These are phyloP conservation scores for Stachybotrys elegans DNA, from an alignment of 2,329 filamentous ascomycete species.

Conservation along the genomic window DNA sequence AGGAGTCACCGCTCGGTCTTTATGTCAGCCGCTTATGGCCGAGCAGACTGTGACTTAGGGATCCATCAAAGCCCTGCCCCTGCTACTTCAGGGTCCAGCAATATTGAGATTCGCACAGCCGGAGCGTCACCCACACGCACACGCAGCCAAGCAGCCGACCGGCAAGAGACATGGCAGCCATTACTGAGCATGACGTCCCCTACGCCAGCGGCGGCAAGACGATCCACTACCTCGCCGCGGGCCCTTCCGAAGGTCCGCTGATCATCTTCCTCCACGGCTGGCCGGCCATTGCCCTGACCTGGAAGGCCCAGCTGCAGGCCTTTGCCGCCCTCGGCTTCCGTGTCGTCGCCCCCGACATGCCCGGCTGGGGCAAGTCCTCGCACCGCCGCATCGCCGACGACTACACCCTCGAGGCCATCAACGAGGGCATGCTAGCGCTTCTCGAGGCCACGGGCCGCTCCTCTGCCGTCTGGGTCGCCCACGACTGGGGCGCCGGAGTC, in stretches of 20 bases:
- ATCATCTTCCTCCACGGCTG: slow-evolving; percentile 31
- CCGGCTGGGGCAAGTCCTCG: slow-evolving; percentile 24
- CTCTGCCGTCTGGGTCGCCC: slow-evolving; percentile 38
- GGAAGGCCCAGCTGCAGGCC: slow-evolving; percentile 19
- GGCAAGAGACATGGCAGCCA: not conserved
- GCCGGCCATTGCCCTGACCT: slow-evolving; percentile 25
- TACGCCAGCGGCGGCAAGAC: slow-evolving; percentile 16
- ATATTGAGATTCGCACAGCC: not conserved
- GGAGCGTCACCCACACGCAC: not conserved
- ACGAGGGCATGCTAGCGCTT: slow-evolving; percentile 22
- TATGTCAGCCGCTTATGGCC: no score
- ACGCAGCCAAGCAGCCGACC: not conserved
- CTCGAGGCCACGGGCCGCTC: slow-evolving; percentile 21
- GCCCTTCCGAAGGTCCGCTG: slow-evolving; percentile 19
- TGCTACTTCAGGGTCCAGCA: not conserved
- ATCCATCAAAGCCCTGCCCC: not conserved
- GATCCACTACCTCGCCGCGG: slow-evolving; percentile 23
- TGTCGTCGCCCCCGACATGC: slow-evolving; percentile 24
- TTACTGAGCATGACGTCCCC: slow-evolving; percentile 6
- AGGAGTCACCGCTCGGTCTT: no score
- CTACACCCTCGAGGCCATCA: slow-evolving; percentile 20
- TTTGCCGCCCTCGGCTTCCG: slow-evolving; percentile 23
- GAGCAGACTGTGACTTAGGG: no score
- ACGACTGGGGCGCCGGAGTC: slow-evolving; percentile 34
- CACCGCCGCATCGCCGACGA: slow-evolving; percentile 13